Percentiles rank a stretch among this genome's conserved stretches.
Evolutionary conservation across 805 yeast species (phyloP).

Genomic region (Allodekkera sacchari): DNA sequence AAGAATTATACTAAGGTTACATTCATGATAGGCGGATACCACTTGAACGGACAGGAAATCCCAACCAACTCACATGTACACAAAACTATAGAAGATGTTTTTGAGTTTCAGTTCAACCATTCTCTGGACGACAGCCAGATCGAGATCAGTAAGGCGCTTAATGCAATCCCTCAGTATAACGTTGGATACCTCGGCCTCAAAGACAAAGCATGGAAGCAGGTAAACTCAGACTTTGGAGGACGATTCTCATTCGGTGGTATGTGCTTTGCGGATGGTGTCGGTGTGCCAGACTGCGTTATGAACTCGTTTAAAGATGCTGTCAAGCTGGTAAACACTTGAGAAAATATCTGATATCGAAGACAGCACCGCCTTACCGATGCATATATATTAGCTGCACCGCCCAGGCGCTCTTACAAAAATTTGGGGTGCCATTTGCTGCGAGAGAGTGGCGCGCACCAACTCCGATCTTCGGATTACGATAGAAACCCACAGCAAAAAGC

Average conservation of each 20-base stretch:
- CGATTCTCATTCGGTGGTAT: slow-evolving; percentile 65
- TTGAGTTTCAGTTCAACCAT: slow-evolving; percentile 12
- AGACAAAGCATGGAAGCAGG: slow-evolving; percentile 24
- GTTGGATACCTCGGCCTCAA: slow-evolving; percentile 55
- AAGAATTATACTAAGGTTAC: slow-evolving; percentile 63
- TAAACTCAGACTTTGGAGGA: slow-evolving; percentile 28
- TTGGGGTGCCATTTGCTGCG: no score
- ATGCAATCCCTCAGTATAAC: slow-evolving; percentile 73
- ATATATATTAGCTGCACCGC: no score
- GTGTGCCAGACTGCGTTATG: slow-evolving; percentile 80
- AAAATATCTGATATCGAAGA: no score
- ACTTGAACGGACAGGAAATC: slow-evolving; percentile 11
- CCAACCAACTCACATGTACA: slow-evolving; percentile 16
- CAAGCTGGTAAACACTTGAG: not conserved
- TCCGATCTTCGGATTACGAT: no score
- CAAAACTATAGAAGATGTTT: slow-evolving; percentile 15
- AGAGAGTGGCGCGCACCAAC: no score
- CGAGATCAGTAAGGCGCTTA: slow-evolving; percentile 34
- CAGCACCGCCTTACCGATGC: no score
- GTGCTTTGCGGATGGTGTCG: slow-evolving; percentile 71
- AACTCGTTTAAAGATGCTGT: slow-evolving; percentile 54
- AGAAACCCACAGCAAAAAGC: no score
- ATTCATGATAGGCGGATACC: slow-evolving; percentile 79
- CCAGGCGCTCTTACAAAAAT: no score
- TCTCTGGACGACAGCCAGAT: slow-evolving; percentile 15